These are phyloP conservation scores for Pseudofabraea citricarpa DNA, from an alignment of 2,329 filamentous ascomycete genomes.

Conservation along the genomic window DNA sequence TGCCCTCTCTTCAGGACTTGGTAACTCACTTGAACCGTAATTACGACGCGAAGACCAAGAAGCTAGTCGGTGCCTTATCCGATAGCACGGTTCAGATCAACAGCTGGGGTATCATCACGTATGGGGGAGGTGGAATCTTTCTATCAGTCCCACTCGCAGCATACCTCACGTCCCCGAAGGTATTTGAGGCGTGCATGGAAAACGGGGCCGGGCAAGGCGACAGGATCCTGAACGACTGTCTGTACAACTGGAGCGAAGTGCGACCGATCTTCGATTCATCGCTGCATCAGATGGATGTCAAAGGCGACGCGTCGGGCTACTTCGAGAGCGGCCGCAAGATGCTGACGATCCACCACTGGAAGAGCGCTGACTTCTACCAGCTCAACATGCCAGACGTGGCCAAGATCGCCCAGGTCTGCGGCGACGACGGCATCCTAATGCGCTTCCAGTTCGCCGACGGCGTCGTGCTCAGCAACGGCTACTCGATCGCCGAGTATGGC, in stretches of 20 bases:
- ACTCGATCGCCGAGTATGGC: slow-evolving; percentile 21
- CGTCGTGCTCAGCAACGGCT: slow-evolving; percentile 39
- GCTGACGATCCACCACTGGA: slow-evolving; percentile 23
- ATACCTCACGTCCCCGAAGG: slow-evolving; percentile 4
- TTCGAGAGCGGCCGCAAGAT: slow-evolving; percentile 19
- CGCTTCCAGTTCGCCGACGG: slow-evolving; percentile 36
- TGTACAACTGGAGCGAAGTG: slow-evolving; percentile 12
- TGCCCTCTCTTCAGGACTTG: slow-evolving; percentile 19
- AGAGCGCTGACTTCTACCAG: slow-evolving; percentile 17
- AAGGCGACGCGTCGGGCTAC: slow-evolving; percentile 17
- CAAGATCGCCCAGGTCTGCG: slow-evolving; percentile 15
- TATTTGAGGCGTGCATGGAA: slow-evolving; percentile 15
- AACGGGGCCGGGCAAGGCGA: slow-evolving; percentile 16
- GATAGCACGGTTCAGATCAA: slow-evolving; percentile 18
- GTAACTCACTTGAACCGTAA: slow-evolving; percentile 12
- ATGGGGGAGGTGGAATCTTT: slow-evolving; percentile 24
- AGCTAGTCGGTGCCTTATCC: slow-evolving; percentile 16
- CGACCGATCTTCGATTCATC: slow-evolving; percentile 15
- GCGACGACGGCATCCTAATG: slow-evolving; percentile 32
- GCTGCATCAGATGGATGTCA: slow-evolving; percentile 23
- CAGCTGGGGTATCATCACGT: slow-evolving; percentile 17
- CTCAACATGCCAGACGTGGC: slow-evolving; percentile 13
- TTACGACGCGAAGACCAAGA: slow-evolving; percentile 13
- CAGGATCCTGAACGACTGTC: slow-evolving; percentile 18
- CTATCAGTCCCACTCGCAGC: slow-evolving; percentile 19